Evolutionary conservation across 805 yeast genomes (phyloP).

Genomic region (Saccharomyces paradoxus): DNA sequence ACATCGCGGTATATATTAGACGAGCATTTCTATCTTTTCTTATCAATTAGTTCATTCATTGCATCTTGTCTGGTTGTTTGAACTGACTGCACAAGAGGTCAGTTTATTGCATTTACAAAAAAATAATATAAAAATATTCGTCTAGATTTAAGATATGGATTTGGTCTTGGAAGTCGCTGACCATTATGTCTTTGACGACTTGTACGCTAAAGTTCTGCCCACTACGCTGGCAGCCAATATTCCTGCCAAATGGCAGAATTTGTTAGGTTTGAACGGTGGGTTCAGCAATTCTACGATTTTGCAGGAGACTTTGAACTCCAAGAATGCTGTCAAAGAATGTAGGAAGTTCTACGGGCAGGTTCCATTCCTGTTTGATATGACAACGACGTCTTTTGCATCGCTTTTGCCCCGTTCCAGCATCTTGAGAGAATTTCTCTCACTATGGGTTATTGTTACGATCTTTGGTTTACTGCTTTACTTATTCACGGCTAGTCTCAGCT

Average conservation of each 20-base stretch:
- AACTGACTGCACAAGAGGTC: background rate
- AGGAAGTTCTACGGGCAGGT: constrained; percentile 50
- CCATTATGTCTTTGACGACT: constrained; percentile 61
- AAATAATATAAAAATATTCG: background rate
- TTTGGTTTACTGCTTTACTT: constrained; percentile 86
- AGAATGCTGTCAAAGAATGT: constrained; percentile 14
- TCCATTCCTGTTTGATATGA: constrained; percentile 51
- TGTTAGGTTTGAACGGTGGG: constrained; percentile 19
- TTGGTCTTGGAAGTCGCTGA: constrained; percentile 77
- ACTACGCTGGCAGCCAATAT: constrained; percentile 37
- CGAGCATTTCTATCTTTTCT: background rate
- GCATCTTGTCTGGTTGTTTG: background rate
- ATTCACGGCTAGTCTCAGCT: constrained; percentile 67
- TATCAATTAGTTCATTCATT: background rate
- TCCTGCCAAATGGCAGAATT: constrained; percentile 19
- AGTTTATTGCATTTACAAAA: background rate
- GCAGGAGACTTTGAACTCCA: constrained; percentile 10
- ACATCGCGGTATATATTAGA: background rate
- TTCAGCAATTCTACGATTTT: constrained; percentile 21
- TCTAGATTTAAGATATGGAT: constrained; percentile 53
- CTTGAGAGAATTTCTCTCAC: constrained; percentile 60
- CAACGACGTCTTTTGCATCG: constrained; percentile 55
- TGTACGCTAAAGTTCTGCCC: constrained; percentile 66
- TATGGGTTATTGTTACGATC: constrained; percentile 60
- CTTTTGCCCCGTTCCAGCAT: constrained; percentile 63